Evolutionary conservation across 1,284 basidiomycete species (phyloP), one percentile per base, ranked within the genome.

Genomic region (Takashimella koratensis): DNA sequence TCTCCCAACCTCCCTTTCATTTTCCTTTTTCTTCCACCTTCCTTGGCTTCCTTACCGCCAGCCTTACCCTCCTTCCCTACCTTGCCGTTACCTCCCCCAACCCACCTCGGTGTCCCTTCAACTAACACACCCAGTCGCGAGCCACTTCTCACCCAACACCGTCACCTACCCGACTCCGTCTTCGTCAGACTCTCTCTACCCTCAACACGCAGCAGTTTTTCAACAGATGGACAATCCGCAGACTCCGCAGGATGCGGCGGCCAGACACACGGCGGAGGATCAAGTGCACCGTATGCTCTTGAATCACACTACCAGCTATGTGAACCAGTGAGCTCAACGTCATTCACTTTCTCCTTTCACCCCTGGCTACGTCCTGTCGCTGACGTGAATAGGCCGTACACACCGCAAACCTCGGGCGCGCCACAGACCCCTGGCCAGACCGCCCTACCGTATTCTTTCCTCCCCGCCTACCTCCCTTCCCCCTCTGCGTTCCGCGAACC

Each of bases 141-240:
- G 63, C n/a, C 74, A 77, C 51, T 60, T 76, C 45, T 59, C 72
- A n/a, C 56, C 73, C 2, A 67, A 75, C 50, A 74, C 73, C 2
- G 51, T 64, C 24, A 61, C 66, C 6, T 66, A 72, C 26, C 64
- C 62, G 10, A 44, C 64, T 22, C 59, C 65, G 5, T 48, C 58
- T 4, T 56, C 66, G n/a, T 59, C 59, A 20, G 26, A 51, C 12
- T 45, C 52, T 21, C 52, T 67, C 13, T 73, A 72, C 46, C 67
- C 70, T 13, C 68, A 73, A 52, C 65, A 73, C 46, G 30, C 57
- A 2, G 43, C 54, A 6, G 52, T 57, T 8, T 68, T 75, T 40
- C 42, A 45, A 4, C 43, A 63, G 16, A 43, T 76, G 3, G 66
- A 68, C 44, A 43, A 62, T 6, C 70, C 71, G 5, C 43, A 52